Evolutionary conservation across 495 filamentous ascomycete genomes (phyloP).

Genomic region (Astrothelium macrocarpum): DNA sequence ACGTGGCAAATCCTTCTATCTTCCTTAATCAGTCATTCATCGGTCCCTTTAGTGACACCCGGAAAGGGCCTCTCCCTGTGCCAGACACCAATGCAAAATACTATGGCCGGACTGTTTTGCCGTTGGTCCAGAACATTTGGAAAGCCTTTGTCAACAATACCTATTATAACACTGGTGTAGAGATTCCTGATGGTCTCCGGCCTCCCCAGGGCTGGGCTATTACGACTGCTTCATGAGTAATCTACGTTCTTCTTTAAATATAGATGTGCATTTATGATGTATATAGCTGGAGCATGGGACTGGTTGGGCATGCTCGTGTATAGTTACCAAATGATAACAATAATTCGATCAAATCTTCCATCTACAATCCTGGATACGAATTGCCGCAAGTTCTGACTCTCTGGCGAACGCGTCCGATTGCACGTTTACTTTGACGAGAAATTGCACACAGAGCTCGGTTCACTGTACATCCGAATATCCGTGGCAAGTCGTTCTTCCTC

Average conservation of each 20-base stretch:
- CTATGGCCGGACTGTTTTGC: constrained; percentile 19
- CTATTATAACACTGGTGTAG: constrained; percentile 24
- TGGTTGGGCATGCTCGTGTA: background rate
- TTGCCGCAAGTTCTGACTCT: background rate
- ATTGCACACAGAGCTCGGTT: background rate
- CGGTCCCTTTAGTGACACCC: constrained; percentile 24
- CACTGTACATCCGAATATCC: background rate
- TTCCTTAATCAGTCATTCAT: constrained; percentile 27
- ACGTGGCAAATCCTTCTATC: constrained; percentile 17
- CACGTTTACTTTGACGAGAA: background rate
- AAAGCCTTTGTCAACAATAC: constrained; percentile 10
- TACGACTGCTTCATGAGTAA: background rate
- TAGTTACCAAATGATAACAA: background rate
- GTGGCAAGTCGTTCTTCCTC: too few relatives aligned
- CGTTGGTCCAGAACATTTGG: constrained; percentile 20
- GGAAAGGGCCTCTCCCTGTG: constrained; percentile 23
- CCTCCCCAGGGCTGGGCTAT: constrained; percentile 19
- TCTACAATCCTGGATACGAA: too few relatives aligned
- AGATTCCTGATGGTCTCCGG: constrained; percentile 28
- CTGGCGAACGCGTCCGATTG: too few relatives aligned
- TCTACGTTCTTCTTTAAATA: background rate
- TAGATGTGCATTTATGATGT: background rate
- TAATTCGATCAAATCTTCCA: too few relatives aligned
- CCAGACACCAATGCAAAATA: constrained; percentile 23
- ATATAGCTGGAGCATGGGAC: background rate